Percentiles rank a stretch among this genome's conserved stretches.
Conservation (phyloP, 2,329 filamentous ascomycete species). For the Aureobasidium sp. region DNA sequence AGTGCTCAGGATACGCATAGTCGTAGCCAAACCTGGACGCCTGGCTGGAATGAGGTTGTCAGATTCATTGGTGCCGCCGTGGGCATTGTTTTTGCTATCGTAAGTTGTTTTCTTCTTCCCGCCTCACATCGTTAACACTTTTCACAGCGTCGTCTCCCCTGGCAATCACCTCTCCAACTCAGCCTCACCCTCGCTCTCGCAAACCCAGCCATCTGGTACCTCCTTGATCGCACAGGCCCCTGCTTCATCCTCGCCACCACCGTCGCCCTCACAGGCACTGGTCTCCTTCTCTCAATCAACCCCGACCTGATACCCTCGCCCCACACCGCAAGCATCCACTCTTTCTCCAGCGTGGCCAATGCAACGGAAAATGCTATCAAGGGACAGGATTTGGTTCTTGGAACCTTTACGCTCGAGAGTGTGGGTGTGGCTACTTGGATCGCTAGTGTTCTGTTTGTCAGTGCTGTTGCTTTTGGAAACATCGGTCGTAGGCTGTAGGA, state of each 20-base stretch:
- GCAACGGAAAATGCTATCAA: constrained; percentile 13
- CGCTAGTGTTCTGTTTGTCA: constrained; percentile 87
- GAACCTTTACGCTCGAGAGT: constrained; percentile 51
- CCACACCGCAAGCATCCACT: constrained; percentile 31
- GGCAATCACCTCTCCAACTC: constrained; percentile 90
- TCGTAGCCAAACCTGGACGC: constrained; percentile 25
- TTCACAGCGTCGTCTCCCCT: constrained; percentile 76
- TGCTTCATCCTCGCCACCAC: constrained; percentile 71
- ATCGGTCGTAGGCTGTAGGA: constrained; percentile 64
- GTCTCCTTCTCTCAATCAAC: constrained; percentile 63
- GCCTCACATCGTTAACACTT: constrained; percentile 7
- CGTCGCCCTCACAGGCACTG: constrained; percentile 66
- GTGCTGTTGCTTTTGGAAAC: constrained; percentile 91
- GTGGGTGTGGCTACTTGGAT: constrained; percentile 78
- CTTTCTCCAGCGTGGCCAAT: constrained; percentile 16
- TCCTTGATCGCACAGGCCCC: constrained; percentile 80
- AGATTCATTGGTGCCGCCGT: constrained; percentile 62
- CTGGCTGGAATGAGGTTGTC: constrained; percentile 68
- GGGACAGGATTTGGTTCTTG: constrained; percentile 26
- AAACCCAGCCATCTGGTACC: constrained; percentile 91
- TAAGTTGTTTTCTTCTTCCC: constrained; percentile 39
- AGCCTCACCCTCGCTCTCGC: constrained; percentile 81
- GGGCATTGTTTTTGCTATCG: constrained; percentile 72
- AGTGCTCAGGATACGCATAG: constrained; percentile 11
- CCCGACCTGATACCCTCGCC: constrained; percentile 69